phyloP scores from a whole-genome alignment of 116 monocot genomes.

The Posidonia oceanica region DNA sequence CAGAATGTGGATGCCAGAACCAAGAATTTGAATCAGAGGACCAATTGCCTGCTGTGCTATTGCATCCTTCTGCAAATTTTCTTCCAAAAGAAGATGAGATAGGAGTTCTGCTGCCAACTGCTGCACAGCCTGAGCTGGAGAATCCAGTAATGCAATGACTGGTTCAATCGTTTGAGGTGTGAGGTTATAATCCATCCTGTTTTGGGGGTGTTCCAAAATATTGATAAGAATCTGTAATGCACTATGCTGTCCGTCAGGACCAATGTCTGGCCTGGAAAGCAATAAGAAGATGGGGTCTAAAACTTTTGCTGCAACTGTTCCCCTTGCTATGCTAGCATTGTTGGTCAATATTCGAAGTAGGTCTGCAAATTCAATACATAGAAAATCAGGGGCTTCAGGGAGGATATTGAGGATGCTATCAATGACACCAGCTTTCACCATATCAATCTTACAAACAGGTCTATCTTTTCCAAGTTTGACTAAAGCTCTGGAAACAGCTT shows the following conservation, averaged over 20 bases:
- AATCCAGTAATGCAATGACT: conserved; percentile 68
- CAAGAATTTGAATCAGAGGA: conserved; percentile 83
- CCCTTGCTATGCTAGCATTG: conserved; percentile 88
- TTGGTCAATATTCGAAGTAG: conserved; percentile 91
- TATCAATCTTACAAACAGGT: conserved; percentile 86
- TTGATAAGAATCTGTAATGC: conserved; percentile 84
- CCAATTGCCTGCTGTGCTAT: conserved; percentile 67
- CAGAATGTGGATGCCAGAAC: conserved; percentile 51
- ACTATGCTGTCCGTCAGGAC: conserved; percentile 85
- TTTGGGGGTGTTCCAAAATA: conserved; percentile 83
- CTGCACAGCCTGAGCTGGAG: conserved; percentile 67
- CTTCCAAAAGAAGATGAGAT: conserved; percentile 81
- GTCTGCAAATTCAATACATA: conserved; percentile 69
- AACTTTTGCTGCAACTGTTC: conserved; percentile 71
- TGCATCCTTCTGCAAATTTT: conserved; percentile 74
- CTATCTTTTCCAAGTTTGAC: conserved; percentile 86
- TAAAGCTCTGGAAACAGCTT: conserved; percentile 68
- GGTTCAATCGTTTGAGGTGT: conserved; percentile 68
- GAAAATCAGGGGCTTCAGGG: conserved; percentile 79
- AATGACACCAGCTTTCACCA: conserved; percentile 86
- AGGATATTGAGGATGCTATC: conserved; percentile 84
- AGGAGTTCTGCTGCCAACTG: conserved; percentile 91
- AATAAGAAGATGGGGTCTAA: conserved; percentile 71
- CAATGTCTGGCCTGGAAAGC: conserved; percentile 50
- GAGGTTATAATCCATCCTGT: conserved; percentile 60